Conservation (phyloP, 2,329 filamentous ascomycete species). For the Fusarium sp. region DNA sequence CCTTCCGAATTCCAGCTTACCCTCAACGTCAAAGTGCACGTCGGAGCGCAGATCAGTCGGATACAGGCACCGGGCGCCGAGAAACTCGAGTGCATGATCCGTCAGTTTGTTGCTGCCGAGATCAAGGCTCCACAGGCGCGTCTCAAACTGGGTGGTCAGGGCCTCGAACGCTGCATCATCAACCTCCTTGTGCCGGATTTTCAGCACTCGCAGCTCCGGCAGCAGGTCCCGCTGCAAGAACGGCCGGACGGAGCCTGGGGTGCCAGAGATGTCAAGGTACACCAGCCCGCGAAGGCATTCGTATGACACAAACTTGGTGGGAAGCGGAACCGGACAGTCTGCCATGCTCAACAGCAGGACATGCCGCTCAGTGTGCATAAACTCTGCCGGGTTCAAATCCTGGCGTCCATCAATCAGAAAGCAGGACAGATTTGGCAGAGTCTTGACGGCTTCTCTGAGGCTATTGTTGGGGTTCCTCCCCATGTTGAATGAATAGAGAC, state of each 20-base stretch:
- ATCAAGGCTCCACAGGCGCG: slow-evolving; percentile 69
- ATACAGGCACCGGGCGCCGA: slow-evolving; percentile 50
- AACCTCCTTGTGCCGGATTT: slow-evolving; percentile 60
- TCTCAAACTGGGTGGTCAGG: slow-evolving; percentile 48
- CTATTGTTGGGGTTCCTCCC: slow-evolving; percentile 51
- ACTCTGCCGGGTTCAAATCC: slow-evolving; percentile 56
- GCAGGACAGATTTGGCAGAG: slow-evolving; percentile 59
- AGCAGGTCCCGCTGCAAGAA: slow-evolving; percentile 53
- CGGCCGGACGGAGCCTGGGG: slow-evolving; percentile 58
- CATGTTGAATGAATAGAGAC: slow-evolving; percentile 55
- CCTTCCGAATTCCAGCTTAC: slow-evolving; percentile 50
- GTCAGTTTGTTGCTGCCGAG: slow-evolving; percentile 64
- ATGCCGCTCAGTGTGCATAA: slow-evolving; percentile 42
- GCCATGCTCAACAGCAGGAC: slow-evolving; percentile 58
- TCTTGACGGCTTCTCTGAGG: slow-evolving; percentile 52
- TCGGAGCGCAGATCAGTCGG: slow-evolving; percentile 49
- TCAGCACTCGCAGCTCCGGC: slow-evolving; percentile 64
- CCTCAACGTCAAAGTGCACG: slow-evolving; percentile 59
- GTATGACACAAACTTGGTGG: slow-evolving; percentile 53
- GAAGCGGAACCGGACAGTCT: slow-evolving; percentile 54
- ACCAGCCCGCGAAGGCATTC: slow-evolving; percentile 54
- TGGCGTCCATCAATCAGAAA: slow-evolving; percentile 62
- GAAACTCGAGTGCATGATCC: slow-evolving; percentile 54
- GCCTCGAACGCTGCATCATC: slow-evolving; percentile 53
- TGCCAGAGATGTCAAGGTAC: slow-evolving; percentile 65